Evolutionary conservation across 306 rosid genomes (phyloP).

Genomic region (Sesbania bispinosa): DNA sequence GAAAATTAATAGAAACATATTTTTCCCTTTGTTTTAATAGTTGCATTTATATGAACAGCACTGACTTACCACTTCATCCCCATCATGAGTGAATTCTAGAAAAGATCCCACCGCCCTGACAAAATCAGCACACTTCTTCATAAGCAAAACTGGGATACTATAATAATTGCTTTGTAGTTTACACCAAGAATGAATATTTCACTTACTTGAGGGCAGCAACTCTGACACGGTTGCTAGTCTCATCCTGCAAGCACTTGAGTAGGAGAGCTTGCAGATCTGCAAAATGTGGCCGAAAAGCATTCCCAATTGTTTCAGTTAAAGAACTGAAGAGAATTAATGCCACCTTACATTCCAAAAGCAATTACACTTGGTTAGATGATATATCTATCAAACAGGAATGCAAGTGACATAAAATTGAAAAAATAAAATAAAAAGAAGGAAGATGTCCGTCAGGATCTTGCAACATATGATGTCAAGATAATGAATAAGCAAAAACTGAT

Average conservation of each 20-base stretch:
- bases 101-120: conserved; percentile 96
- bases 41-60: neutral
- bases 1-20: neutral
- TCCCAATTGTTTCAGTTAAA: conserved; percentile 93
- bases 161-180: neutral
- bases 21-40: neutral
- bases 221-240: conserved; percentile 90
- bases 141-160: conserved; percentile 15
- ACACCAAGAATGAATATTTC: neutral
- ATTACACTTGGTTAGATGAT: conserved; percentile 16
- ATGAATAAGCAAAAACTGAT: too few relatives aligned
- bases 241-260: conserved; percentile 94
- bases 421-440: neutral
- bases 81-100: conserved; percentile 91
- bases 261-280: conserved; percentile 87
- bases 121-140: conserved; percentile 17
- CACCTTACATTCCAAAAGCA: conserved; percentile 60
- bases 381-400: conserved; percentile 20
- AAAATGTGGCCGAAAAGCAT: conserved; percentile 77
- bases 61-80: conserved; percentile 86
- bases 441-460: neutral
- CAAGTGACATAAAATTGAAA: too few relatives aligned
- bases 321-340: conserved; percentile 97
- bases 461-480: neutral
- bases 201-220: conserved; percentile 94